Evolutionary conservation across 179 eudicot species (phyloP), one percentile per base, ranked within the genome.

Genomic region (Drosera spatulata): DNA sequence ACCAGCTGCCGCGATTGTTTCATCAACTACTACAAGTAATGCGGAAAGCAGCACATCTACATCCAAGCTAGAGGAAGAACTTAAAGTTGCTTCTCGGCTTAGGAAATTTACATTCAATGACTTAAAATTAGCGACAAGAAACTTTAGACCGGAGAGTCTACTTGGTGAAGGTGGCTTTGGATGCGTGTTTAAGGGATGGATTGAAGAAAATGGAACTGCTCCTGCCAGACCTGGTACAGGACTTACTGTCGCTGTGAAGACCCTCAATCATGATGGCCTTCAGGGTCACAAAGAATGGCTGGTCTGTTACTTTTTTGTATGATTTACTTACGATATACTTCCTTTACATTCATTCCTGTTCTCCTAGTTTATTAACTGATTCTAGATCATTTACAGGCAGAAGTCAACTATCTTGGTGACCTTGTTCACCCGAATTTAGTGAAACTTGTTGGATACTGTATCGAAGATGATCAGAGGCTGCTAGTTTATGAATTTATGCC

Each of bases 401-500:
- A 89, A 70, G 94, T 89, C 55, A 86, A 83, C 77, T 89, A 79
- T 66, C 71, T 89, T 62, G 91, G 95, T 7, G 88, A 86, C 50
- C 95, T 89, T 63, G 67, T 87, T 65, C 85, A 89, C 71, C 77
- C 75, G 52, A 86, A 89, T 70, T 22, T 89, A 84, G 97, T 89
- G 60, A 86, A 84, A 75, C 78, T 89, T 48, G 79, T 89, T 66
- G 96, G 97, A 71, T 89, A 89, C 53, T 86, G 95, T 72, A 89
- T 89, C 58, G 97, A 89, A 76, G 97, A 89, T 71, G 96, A 89
- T 80, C 97, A 89, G 66, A 79, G 97, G 78, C 73, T 89, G 76
- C 83, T 89, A 39, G 97, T 79, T 7, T 89, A 89, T 61, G 97
- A 89, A 68, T 89, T 89, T 61, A 86, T 89, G 97, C 97, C 97